Base-by-base conservation (phyloP, 768 basidiomycete genomes). In the Hortiboletus flavorubellus region DNA sequence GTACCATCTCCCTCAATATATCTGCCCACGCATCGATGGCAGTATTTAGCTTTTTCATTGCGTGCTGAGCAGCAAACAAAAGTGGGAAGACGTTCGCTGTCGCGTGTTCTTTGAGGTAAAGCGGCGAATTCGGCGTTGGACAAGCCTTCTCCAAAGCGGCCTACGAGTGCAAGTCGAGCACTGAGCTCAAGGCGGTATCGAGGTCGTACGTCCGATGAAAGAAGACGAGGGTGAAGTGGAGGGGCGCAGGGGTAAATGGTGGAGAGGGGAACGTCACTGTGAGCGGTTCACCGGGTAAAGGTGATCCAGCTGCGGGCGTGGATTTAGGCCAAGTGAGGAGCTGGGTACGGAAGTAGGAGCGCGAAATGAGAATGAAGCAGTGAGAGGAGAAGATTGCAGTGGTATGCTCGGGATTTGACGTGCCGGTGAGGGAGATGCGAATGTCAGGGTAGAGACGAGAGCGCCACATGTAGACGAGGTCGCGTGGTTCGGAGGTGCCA, bases 391-490 rank as follows among this genome's bases (percentile, higher is more conserved):
- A 98, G 10, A 93, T 80, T 23, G 88, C 87, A 1, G 87, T 93
- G 2, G 86, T 80, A 51, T 76, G 80, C 53, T 89, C 87, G 53
- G 85, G 84, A 52, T 80, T 80, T 1, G 78, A 68, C 1, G 84
- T 82, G 1, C 86, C 86, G 0, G 84, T 81, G 56, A 95, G 81
- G 0, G 87, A 80, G 51, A 98, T 86, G 49, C 88, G 83, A 23
- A 96, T 83, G 70, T 98, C 96, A 2, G 93, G 91, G 68, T 94
- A 98, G 16, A 98, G 83, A 46, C 93, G 85, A 12, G 89, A 91
- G 33, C 96, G 77, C 96, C 95, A 98, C 93, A 94, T 96, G 76
- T 88, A 97, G 23, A 95, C 90, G 30, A 97, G 79, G 66, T 98
- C 96, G 71, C 92, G 68, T 41, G 67, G 71, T 60, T 75, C 77